A percentile compares a stretch with the other conserved stretches of the same genome.
phyloP scores from a whole-genome alignment of 2,329 filamentous ascomycete species.

The Pseudocercospora fuligena region DNA sequence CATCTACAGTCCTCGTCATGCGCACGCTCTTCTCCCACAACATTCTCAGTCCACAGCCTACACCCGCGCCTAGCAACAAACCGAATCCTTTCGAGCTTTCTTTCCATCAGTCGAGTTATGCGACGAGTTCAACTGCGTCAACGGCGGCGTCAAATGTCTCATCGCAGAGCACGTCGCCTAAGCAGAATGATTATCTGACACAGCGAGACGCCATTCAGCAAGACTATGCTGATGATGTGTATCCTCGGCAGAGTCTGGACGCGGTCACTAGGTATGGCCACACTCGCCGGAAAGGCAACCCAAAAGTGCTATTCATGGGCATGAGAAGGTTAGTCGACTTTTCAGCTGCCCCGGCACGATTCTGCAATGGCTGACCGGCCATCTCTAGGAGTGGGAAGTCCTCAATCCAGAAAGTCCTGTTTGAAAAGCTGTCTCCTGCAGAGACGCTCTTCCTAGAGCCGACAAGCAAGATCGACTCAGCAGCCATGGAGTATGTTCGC shows the following conservation, averaged over 20 bases:
- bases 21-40: conserved; percentile 42
- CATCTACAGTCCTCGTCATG: conserved; percentile 31
- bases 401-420: conserved; percentile 98
- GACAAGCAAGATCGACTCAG: conserved; percentile 90
- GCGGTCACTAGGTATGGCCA: conserved; percentile 22
- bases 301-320: conserved; percentile 89
- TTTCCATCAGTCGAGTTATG: conserved; percentile 32
- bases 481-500: conserved; percentile 81
- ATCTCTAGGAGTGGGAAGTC: conserved; percentile 86
- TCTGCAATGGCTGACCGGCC: background rate
- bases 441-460: conserved; percentile 96
- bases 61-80: conserved; percentile 31
- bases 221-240: conserved; percentile 26
- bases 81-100: conserved; percentile 39
- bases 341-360: background rate
- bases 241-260: conserved; percentile 18
- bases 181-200: conserved; percentile 39
- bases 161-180: conserved; percentile 33
- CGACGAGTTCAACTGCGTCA: conserved; percentile 32
- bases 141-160: conserved; percentile 32
- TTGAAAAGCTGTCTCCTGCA: conserved; percentile 94
- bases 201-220: conserved; percentile 35
- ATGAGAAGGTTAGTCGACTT: conserved; percentile 74
- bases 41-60: conserved; percentile 38
- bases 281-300: conserved; percentile 47